Evolutionary conservation across 164 flowering plant genomes (phyloP).

Genomic region (Protea cynaroides): DNA sequence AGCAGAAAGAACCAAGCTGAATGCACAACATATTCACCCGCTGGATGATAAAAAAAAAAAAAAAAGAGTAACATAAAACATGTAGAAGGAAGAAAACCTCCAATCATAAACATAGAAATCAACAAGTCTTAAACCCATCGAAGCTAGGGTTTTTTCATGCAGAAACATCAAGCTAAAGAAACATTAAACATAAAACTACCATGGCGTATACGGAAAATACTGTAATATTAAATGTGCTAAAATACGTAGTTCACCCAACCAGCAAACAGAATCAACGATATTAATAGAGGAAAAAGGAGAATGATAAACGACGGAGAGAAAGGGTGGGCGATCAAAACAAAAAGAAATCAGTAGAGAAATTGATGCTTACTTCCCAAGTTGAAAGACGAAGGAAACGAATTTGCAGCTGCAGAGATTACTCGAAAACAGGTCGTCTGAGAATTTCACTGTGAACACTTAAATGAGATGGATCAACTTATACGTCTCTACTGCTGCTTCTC

Average conservation of each 20-base stretch:
- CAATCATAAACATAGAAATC: neutral
- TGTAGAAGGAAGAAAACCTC: neutral
- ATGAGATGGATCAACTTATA: too few species aligned
- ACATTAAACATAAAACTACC: neutral
- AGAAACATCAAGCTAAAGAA: neutral
- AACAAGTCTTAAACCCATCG: neutral
- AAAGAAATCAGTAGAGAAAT: neutral
- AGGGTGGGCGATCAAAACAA: neutral
- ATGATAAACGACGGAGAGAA: neutral
- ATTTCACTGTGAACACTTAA: too few species aligned
- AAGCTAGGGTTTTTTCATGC: conserved; percentile 2
- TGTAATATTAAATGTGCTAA: too few species aligned
- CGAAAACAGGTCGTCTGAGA: too few species aligned
- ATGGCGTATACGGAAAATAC: neutral
- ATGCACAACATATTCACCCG: too few species aligned
- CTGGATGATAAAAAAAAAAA: too few species aligned
- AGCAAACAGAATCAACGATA: neutral
- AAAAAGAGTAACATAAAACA: too few species aligned
- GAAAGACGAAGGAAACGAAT: neutral
- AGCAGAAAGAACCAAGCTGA: too few species aligned
- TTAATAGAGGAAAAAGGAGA: neutral
- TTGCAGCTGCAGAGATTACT: neutral
- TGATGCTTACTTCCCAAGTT: neutral
- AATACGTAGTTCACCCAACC: neutral
- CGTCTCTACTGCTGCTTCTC: too few species aligned